Evolutionary conservation across 768 basidiomycete genomes (phyloP).

Genomic region (Collybia sordida): DNA sequence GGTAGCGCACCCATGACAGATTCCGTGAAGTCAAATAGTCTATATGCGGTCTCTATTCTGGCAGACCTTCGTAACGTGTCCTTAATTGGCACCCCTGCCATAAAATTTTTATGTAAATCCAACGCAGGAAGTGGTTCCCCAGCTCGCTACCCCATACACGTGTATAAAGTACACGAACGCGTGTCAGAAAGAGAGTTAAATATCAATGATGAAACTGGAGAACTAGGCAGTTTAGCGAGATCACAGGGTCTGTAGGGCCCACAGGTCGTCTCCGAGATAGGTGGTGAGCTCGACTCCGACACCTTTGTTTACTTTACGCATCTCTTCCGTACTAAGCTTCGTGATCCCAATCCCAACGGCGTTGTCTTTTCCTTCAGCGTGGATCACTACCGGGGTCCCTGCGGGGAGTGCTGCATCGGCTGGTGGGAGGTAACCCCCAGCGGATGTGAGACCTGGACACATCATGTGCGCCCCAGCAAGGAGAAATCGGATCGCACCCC

Average conservation of each 20-base stretch:
- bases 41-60: no score
- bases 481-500: conserved; percentile 97
- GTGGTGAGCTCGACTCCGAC: conserved; percentile 86
- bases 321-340: conserved; percentile 84
- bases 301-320: conserved; percentile 86
- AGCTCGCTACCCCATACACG: no score
- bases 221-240: neutral
- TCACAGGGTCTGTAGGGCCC: conserved; percentile 68
- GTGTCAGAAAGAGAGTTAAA: no score
- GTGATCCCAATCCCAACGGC: conserved; percentile 85
- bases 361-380: conserved; percentile 95
- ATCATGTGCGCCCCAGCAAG: conserved; percentile 94
- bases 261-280: conserved; percentile 87
- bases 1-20: no score
- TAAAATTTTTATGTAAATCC: no score
- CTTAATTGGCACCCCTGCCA: no score
- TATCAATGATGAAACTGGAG: no score
- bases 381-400: conserved; percentile 82
- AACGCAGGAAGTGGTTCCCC: no score
- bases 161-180: no score
- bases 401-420: conserved; percentile 63
- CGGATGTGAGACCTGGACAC: conserved; percentile 94
- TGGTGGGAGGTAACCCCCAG: conserved; percentile 85
- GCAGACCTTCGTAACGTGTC: no score
- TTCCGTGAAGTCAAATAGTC: no score